A percentile compares a stretch with the other conserved stretches of the same genome.
Conservation (phyloP, 2,329 filamentous ascomycete genomes). For the Claviceps digitariae region DNA sequence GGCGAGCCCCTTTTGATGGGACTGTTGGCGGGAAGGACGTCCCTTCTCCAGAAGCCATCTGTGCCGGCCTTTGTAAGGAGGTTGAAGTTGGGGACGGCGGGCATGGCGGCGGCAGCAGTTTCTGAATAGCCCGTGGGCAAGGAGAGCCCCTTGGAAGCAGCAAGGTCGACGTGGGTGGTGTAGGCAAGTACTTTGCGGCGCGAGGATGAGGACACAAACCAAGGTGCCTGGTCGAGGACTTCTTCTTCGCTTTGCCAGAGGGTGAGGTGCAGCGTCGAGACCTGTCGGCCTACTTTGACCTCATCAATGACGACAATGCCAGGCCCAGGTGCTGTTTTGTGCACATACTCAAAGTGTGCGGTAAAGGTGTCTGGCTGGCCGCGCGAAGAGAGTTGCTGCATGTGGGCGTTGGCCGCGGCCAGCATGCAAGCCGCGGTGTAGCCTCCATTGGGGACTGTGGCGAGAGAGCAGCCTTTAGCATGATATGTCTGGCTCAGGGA, state of each 20-base stretch:
- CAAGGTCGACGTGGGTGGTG: conserved; percentile 17
- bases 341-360: conserved; percentile 22
- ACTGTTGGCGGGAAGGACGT: conserved; percentile 4
- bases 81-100: conserved; percentile 10
- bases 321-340: conserved; percentile 19
- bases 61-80: conserved; percentile 1
- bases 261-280: conserved; percentile 9
- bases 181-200: conserved; percentile 19
- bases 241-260: conserved; percentile 19
- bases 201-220: conserved; percentile 14
- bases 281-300: conserved; percentile 2
- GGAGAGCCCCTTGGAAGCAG: conserved; percentile 15
- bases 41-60: conserved; percentile 10
- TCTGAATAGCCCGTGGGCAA: conserved; percentile 15
- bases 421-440: conserved; percentile 25
- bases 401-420: conserved; percentile 15
- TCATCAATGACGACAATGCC: conserved; percentile 15
- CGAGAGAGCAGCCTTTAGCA: not conserved
- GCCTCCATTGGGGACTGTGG: conserved; percentile 26
- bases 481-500: no score
- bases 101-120: conserved; percentile 6
- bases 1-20: conserved; percentile 17
- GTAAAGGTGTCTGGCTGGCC: conserved; percentile 20
- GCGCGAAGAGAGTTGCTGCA: conserved; percentile 9
- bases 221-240: conserved; percentile 16